Conservation (phyloP, 345 rosid genomes). For the Dipteronia sinensis region DNA sequence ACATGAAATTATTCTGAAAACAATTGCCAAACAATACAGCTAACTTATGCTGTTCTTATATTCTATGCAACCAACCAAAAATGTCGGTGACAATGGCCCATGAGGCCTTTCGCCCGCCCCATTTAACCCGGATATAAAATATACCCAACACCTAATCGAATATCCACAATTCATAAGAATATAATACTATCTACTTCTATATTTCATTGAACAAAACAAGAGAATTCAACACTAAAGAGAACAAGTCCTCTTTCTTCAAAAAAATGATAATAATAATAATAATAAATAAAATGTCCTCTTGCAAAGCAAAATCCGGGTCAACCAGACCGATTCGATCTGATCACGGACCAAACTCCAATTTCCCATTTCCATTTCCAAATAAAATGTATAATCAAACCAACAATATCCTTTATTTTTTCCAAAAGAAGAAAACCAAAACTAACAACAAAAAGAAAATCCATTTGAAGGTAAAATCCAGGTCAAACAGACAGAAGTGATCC, state of each 20-base stretch:
- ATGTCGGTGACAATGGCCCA: neutral
- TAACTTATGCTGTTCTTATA: neutral
- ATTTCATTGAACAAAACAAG: neutral
- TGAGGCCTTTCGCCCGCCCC: neutral
- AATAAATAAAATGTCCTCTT: neutral
- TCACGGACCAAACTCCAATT: neutral
- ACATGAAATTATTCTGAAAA: neutral
- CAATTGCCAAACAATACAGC: neutral
- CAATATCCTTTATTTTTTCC: too few relatives aligned
- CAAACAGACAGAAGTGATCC: neutral
- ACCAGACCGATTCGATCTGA: neutral
- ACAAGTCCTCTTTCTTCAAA: neutral
- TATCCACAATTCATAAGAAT: neutral
- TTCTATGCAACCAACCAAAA: constrained; percentile 14
- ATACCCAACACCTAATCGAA: neutral
- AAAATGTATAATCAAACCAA: neutral
- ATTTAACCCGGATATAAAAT: neutral
- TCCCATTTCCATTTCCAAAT: neutral
- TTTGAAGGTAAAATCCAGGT: neutral
- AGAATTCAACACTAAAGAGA: neutral
- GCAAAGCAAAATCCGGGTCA: neutral
- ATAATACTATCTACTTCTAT: neutral
- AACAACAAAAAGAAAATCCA: neutral
- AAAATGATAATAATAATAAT: too few relatives aligned
- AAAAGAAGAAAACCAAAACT: neutral